Evolutionary conservation across 495 filamentous ascomycete genomes (phyloP), one percentile per base, ranked within the genome.

Genomic region (Haplographium delicatum): DNA sequence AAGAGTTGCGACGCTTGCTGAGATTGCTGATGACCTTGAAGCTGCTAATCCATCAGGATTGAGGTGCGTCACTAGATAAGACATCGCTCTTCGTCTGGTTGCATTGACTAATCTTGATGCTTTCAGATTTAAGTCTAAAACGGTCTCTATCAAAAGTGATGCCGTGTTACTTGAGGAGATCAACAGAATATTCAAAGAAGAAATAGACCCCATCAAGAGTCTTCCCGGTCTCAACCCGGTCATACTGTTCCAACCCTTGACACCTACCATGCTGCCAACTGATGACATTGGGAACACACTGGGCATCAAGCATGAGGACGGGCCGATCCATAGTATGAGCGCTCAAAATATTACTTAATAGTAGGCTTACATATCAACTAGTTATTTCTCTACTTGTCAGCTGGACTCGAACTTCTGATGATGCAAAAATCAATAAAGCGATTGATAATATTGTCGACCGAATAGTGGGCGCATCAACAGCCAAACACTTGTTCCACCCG

Each of bases 231-330:
- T 72, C 22, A 35, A 35, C 49, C n/a, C n/a, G n/a, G n/a, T n/a
- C n/a, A n/a, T n/a, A n/a, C n/a, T n/a, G n/a, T 66, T 20, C 72
- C 74, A 0, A 70, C 72, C 25, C 2, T 28, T 33, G n/a, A 44
- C 25, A 20, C 25, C 15, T 2, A 11, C 7, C 62, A 68, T 22
- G 71, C 69, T 47, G 46, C 55, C 7, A 65, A 62, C 8, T n/a
- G n/a, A n/a, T n/a, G 58, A 59, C 24, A 76, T 76, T 3, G 76
- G 75, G 0, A 81, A 81, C 51, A 64, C 72, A 5, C 57, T 82
- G 6, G 78, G 78, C 2, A 53, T 81, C 0, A 63, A 71, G 3
- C 51, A 56, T 0, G 61, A 67, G 1, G 50, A 61, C 3, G 65
- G 62, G 0, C 65, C 66, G 3, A 43, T 74, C n/a, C n/a, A n/a